Percentiles rank a stretch among this genome's conserved stretches.
phyloP scores from a whole-genome alignment of 345 rosid genomes.

The Salix exigua region DNA sequence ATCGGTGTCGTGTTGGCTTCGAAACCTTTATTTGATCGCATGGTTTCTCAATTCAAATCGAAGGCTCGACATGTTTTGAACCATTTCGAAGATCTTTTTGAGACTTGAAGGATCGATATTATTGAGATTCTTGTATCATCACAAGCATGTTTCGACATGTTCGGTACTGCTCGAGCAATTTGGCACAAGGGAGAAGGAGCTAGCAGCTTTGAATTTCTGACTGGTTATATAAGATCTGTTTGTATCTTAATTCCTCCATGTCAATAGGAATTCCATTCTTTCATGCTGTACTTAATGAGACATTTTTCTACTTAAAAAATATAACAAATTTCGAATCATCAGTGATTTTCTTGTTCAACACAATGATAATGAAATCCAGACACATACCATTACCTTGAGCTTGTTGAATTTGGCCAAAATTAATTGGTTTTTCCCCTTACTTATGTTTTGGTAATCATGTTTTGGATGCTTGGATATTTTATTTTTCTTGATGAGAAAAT shows the following conservation, averaged over 20 bases:
- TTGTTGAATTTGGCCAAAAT: no score
- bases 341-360: no score
- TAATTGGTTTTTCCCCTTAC: no score
- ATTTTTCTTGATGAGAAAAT: no score
- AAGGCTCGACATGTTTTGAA: background rate
- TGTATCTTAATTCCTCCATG: background rate
- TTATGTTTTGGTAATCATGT: background rate
- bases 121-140: background rate
- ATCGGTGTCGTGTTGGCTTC: constrained; percentile 4
- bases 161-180: background rate
- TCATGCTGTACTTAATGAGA: background rate
- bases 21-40: constrained; percentile 3
- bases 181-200: background rate
- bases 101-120: background rate
- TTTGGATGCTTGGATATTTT: no score
- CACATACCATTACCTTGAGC: background rate
- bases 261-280: background rate
- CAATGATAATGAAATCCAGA: no score
- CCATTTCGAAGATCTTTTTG: constrained; percentile 6
- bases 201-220: background rate
- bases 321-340: no score
- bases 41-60: constrained; percentile 5
- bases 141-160: no score
- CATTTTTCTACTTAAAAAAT: background rate
- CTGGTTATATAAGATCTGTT: background rate